Conservation (phyloP, 768 basidiomycete species). For the Russula brevipes region DNA sequence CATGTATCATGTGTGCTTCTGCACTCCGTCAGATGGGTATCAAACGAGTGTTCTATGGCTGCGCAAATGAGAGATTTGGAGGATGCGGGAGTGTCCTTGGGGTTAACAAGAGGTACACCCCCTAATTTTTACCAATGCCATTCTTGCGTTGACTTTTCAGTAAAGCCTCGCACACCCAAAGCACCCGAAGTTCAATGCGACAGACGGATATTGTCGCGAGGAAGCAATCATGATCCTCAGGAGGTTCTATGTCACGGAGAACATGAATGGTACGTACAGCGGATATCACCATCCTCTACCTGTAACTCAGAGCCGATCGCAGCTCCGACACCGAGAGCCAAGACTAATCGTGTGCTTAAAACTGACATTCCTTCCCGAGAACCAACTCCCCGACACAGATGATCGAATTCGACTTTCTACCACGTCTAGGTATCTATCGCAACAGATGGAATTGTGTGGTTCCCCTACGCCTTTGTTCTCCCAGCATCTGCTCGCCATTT, state of each 20-base stretch:
- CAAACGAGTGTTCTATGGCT: conserved; percentile 85
- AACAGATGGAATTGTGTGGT: not conserved
- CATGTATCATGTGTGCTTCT: conserved; percentile 98
- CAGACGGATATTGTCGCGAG: conserved; percentile 45
- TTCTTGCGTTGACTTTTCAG: not conserved
- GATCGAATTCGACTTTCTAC: not conserved
- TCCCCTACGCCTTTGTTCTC: not conserved
- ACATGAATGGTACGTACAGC: conserved; percentile 80
- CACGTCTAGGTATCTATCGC: not conserved
- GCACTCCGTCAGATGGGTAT: conserved; percentile 93
- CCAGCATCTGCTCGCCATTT: conserved; percentile 24
- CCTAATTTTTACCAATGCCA: not conserved
- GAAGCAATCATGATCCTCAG: conserved; percentile 58
- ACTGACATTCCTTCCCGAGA: conserved; percentile 52
- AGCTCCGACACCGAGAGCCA: conserved; percentile 91
- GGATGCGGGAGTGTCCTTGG: conserved; percentile 93
- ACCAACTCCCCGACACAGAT: conserved; percentile 18
- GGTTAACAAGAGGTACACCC: conserved; percentile 67
- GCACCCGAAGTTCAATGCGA: conserved; percentile 70
- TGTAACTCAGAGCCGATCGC: conserved; percentile 16
- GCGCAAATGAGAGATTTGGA: conserved; percentile 93
- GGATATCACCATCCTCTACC: not conserved
- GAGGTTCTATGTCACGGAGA: conserved; percentile 79
- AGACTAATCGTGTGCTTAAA: conserved; percentile 79
- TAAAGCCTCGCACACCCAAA: conserved; percentile 62